Evolutionary conservation across 176 grass and related monocot genomes (phyloP), one percentile per base, ranked within the genome.

Genomic region (Eleusine coracana): DNA sequence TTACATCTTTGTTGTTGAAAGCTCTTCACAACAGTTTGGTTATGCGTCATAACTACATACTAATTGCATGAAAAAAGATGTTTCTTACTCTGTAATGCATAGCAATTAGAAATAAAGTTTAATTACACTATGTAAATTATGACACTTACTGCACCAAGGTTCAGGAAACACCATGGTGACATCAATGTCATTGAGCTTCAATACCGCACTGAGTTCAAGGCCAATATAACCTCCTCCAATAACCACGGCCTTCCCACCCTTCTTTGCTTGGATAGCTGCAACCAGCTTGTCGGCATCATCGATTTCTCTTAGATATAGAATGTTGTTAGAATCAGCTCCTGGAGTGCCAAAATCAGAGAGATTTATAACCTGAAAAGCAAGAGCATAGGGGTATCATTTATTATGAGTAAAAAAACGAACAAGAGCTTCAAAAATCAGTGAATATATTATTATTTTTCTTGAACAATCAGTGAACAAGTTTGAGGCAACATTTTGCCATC

Each of bases 81-180:
- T 78, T 69, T 52, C 17, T n/a, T 28, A 34, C 41, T 51, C n/a
- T 20, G 23, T 52, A 11, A 20, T 65, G 44, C 14, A 54, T 51
- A 62, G 3, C 28, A 46, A 21, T 54, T 28, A 66, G 11, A 12
- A 68, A 6, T 74, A 78, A 67, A 17, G n/a, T 20, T 82, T 68
- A 50, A 28, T 68, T 25, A 23, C 13, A 46, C 10, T 38, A 65
- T 76, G 52, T 37, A 38, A 86, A 60, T 91, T 29, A 50, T 58
- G 82, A 63, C 7, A 91, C 96, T 87, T 98, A 95, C 92, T 98
- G 76, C 96, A 98, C 96, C 96, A 98, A 85, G 96, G 92, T 89
- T 98, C 96, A 39, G 92, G 92, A 49, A 91, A 98, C 87, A 98
- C 96, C 96, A 98, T 98, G 20, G 92, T 95, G 74, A 95, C 96